Evolutionary conservation across 148 eudicot species (phyloP), one percentile per base, ranked within the genome.

Genomic region (Diospyros lotus): DNA sequence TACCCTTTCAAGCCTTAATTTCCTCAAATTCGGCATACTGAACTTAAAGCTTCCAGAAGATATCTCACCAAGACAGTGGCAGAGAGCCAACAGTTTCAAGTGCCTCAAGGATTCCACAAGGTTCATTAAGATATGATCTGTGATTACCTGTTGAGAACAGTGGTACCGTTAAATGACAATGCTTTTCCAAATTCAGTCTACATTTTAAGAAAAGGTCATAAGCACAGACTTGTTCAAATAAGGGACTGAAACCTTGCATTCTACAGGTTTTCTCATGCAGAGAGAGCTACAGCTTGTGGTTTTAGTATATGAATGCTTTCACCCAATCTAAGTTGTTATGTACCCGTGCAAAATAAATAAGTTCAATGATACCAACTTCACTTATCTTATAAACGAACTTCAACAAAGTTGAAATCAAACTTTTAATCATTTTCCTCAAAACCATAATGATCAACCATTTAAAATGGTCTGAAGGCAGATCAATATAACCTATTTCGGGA

Each of bases 11-110:
- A 94, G 92, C 82, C 79, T 90, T 79, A 94, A 81, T 72, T 79
- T 94, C 80, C 84, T 89, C 77, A 94, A 82, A 59, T 71, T 81
- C 69, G 87, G 93, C 89, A 89, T 69, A 60, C 73, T 81, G 64
- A 78, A 51, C 77, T 67, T 78, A 74, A 89, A 87, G 75, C 84
- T 79, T 56, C 64, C 58, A 17, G 85, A 85, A 46, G 96, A 90
- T 77, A 90, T 73, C 73, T 89, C 96, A 77, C 97, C 98, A 73
- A 89, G 82, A 83, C 98, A 94, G 81, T 87, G 86, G 86, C 93
- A 87, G 54, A 94, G 71, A 72, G 94, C 87, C 80, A 94, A 80
- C 38, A 78, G 80, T 77, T 75, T 87, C 78, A 94, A 77, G 74
- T 85, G 64, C 73, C 77, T 84, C 73, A 89, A 69, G 53, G 86